phyloP scores from a whole-genome alignment of 2,329 filamentous ascomycete genomes.

The Fusarium scirpi region DNA sequence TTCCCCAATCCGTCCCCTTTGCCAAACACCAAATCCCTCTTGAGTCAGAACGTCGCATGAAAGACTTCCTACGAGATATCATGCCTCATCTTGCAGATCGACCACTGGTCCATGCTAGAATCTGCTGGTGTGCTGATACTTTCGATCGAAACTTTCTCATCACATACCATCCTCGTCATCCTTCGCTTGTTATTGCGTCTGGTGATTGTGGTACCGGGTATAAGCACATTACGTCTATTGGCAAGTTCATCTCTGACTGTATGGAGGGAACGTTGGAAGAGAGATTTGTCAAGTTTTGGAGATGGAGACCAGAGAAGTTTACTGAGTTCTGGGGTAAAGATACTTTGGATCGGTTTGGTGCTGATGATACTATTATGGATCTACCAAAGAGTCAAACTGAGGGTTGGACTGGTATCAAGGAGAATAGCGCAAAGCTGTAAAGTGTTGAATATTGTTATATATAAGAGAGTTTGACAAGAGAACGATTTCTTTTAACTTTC shows the following conservation, averaged over 20 bases:
- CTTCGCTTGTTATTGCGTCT: conserved; percentile 26
- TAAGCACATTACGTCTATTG: conserved; percentile 34
- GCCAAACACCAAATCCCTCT: conserved; percentile 33
- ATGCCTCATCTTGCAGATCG: conserved; percentile 33
- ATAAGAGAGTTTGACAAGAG: too few species aligned
- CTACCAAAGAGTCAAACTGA: background rate
- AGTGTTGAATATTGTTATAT: background rate
- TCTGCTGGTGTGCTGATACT: conserved; percentile 38
- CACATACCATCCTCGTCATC: conserved; percentile 30
- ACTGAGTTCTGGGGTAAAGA: conserved; percentile 23
- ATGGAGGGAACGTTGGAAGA: conserved; percentile 18
- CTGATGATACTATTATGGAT: conserved; percentile 15
- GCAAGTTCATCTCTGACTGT: conserved; percentile 21
- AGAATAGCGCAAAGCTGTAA: rapidly evolving
- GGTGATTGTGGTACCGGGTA: conserved; percentile 31
- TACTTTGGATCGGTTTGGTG: conserved; percentile 31
- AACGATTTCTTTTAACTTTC: background rate
- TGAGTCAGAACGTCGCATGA: conserved; percentile 21
- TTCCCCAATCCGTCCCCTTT: conserved; percentile 20
- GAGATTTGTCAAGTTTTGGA: conserved; percentile 27
- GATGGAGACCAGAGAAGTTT: conserved; percentile 28
- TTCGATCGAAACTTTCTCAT: conserved; percentile 31
- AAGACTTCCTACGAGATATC: conserved; percentile 1
- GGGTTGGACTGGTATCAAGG: conserved; percentile 13
- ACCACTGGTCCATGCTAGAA: conserved; percentile 25